Conservation (phyloP, 2,329 filamentous ascomycete species). For the Metarhizium guizhouense region DNA sequence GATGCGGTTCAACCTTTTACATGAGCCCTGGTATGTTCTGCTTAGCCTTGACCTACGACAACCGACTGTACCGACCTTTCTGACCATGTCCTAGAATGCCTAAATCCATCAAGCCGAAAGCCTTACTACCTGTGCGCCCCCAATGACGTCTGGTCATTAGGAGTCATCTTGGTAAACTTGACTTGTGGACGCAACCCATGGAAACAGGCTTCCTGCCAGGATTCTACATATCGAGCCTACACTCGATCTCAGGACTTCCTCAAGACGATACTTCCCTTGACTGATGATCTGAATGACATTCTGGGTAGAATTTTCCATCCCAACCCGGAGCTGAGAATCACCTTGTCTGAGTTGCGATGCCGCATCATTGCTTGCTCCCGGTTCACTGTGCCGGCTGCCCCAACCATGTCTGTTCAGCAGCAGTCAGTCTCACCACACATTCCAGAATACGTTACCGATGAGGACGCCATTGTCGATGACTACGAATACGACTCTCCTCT, state of each 20-base stretch:
- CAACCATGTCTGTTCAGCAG: conserved; percentile 24
- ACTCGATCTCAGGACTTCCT: conserved; percentile 79
- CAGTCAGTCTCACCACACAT: conserved; percentile 33
- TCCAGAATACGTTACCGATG: conserved; percentile 37
- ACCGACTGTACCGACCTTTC: conserved; percentile 12
- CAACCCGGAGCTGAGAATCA: conserved; percentile 75
- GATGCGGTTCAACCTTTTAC: conserved; percentile 97
- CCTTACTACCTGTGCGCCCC: conserved; percentile 82
- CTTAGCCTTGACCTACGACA: conserved; percentile 3
- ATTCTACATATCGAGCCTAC: conserved; percentile 91
- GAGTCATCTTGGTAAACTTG: conserved; percentile 94
- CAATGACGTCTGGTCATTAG: conserved; percentile 97
- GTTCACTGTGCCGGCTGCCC: conserved; percentile 50
- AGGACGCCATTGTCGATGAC: conserved; percentile 35
- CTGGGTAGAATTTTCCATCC: conserved; percentile 80
- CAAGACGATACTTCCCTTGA: conserved; percentile 84
- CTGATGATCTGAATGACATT: conserved; percentile 81
- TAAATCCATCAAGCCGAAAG: conserved; percentile 65
- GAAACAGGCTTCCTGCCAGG: conserved; percentile 90
- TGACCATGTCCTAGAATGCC: conserved; percentile 60
- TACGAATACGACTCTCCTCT: conserved; percentile 37
- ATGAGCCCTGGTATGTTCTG: conserved; percentile 86
- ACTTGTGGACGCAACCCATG: conserved; percentile 97
- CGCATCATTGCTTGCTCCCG: conserved; percentile 67
- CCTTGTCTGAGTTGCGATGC: conserved; percentile 67